phyloP scores from a whole-genome alignment of 192 early-diverging fungal genomes.

The Nowakowskiella sp. region DNA sequence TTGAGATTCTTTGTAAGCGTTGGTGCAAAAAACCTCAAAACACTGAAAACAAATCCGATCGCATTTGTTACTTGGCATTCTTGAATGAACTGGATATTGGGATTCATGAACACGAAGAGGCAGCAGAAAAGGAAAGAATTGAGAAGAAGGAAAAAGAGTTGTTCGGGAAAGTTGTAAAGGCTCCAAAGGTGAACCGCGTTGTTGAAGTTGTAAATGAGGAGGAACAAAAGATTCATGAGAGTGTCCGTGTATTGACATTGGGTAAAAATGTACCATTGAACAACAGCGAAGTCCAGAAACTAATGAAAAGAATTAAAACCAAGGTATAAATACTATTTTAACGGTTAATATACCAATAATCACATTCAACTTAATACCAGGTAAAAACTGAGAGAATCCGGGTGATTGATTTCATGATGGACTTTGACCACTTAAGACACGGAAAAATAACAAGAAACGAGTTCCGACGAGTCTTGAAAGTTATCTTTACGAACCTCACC shows the following conservation, averaged over 20 bases:
- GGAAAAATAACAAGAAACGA: slow-evolving; percentile 39
- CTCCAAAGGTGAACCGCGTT: background rate
- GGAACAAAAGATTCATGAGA: slow-evolving; percentile 1
- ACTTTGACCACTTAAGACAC: slow-evolving; percentile 48
- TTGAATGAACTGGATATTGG: slow-evolving; percentile 28
- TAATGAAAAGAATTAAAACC: slow-evolving; percentile 39
- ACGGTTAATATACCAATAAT: too few species aligned
- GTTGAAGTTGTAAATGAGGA: background rate
- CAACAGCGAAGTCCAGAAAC: slow-evolving; percentile 15
- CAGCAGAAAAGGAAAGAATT: background rate
- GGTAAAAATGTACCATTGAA: slow-evolving; percentile 4
- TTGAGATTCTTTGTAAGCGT: slow-evolving; percentile 38
- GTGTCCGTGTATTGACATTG: background rate
- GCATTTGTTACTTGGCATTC: slow-evolving; percentile 43
- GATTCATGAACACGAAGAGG: slow-evolving; percentile 9
- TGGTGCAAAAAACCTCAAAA: slow-evolving; percentile 17
- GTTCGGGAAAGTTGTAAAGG: background rate
- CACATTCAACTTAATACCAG: slow-evolving; percentile 8
- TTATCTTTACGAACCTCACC: slow-evolving; percentile 33
- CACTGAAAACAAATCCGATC: slow-evolving; percentile 13
- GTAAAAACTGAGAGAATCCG: slow-evolving; percentile 46
- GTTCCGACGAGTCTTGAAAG: slow-evolving; percentile 40
- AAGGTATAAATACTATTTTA: slow-evolving; percentile 18
- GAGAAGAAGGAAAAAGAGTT: slow-evolving; percentile 4
- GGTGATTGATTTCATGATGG: slow-evolving; percentile 46